Conservation (phyloP, 2,329 filamentous ascomycete species). For the Colletotrichum acutatum region DNA sequence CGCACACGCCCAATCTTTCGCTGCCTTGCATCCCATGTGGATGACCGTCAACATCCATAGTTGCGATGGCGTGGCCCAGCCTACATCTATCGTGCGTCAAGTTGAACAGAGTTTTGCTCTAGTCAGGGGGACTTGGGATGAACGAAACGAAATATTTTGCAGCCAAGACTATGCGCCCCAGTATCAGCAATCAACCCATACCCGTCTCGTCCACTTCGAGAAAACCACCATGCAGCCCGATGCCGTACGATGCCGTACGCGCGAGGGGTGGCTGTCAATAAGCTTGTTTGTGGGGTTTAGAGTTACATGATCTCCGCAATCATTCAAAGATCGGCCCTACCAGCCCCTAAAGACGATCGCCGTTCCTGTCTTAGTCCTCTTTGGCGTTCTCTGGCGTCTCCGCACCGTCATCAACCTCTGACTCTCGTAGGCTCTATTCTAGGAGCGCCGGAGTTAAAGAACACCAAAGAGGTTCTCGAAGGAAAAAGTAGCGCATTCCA, state of each 20-base stretch:
- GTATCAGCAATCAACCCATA: neutral
- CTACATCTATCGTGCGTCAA: neutral
- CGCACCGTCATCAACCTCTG: neutral
- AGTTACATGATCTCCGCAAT: slow-evolving; percentile 21
- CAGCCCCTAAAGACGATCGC: neutral
- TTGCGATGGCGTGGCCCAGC: neutral
- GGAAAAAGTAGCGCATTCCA: neutral
- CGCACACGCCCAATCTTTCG: neutral
- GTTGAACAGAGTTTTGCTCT: neutral
- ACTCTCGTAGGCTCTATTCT: neutral
- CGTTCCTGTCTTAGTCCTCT: neutral
- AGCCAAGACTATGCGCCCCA: neutral
- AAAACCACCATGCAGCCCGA: neutral
- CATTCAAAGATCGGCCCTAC: slow-evolving; percentile 8
- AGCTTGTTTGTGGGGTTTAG: slow-evolving; percentile 3
- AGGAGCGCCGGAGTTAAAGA: neutral
- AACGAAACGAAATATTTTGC: neutral
- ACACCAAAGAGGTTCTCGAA: neutral
- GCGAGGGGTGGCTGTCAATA: neutral
- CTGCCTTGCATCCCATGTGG: neutral
- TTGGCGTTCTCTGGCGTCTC: neutral
- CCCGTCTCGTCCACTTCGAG: neutral
- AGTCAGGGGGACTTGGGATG: neutral
- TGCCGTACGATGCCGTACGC: neutral
- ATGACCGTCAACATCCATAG: neutral